phyloP scores from a whole-genome alignment of 2,329 filamentous ascomycete species.

The Penicillium sp. region DNA sequence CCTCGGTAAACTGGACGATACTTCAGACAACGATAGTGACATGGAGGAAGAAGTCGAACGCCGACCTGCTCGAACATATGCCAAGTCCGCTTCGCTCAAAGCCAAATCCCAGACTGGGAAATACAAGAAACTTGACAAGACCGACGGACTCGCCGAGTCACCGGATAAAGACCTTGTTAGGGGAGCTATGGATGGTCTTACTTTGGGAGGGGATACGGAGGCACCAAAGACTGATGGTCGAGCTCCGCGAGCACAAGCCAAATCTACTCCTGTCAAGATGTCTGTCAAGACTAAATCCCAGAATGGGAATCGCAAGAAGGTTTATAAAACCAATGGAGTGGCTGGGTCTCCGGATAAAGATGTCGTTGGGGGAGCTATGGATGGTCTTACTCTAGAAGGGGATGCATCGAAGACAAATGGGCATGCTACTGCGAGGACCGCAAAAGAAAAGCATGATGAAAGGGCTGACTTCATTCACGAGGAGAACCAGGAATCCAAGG shows the following conservation, averaged over 20 bases:
- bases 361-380: not conserved
- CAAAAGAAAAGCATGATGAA: not conserved
- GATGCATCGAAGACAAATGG: not conserved
- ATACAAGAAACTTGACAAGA: not conserved
- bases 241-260: too few species aligned
- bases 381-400: not conserved
- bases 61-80: too few species aligned
- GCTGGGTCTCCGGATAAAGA: not conserved
- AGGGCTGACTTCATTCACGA: not conserved
- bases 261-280: too few species aligned
- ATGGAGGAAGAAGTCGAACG: not conserved
- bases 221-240: not conserved
- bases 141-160: not conserved
- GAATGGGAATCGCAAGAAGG: not conserved
- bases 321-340: not conserved
- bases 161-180: not conserved
- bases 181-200: not conserved
- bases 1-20: not conserved
- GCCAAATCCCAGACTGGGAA: not conserved
- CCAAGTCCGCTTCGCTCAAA: not conserved
- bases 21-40: not conserved
- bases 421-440: not conserved
- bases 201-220: not conserved
- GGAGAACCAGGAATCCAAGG: not conserved
- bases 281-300: not conserved